Base-by-base conservation (phyloP, 129 eudicot genomes). In the Deinandra increscens region DNA sequence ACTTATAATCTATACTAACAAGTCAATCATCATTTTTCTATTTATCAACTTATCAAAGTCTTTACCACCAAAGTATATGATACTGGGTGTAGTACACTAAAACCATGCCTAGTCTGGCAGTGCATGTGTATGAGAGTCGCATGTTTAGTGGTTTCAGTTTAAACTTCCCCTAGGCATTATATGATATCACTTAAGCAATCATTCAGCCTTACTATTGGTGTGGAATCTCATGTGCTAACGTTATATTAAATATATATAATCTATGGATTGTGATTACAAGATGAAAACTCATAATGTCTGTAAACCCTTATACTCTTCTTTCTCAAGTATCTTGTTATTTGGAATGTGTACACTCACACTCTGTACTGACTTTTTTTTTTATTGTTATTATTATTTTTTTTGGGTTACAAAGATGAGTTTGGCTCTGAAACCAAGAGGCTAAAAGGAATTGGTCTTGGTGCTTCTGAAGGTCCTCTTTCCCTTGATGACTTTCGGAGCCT, bases 401-500 rank as follows among this genome's bases (percentile, higher is more conserved):
- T 80, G 49, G 78, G 46, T 54, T 65, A 61, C 61, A 67, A 63
- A 93, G 98, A 85, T 76, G 92, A 78, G 33, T 65, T 75, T 74
- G 87, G 74, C 54, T 66, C 78, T 17, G 92, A 85, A 69, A 80
- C 66, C 79, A 87, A 89, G 81, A 87, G 96, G 76, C 76, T 71
- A 34, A 89, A 88, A 78, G 98, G 98, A 80, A 89, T 93, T 62
- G 98, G 98, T 22, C 84, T 93, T 38, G 98, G 97, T 75, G 82
- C 90, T 78, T 79, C 88, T 31, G 95, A 89, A 81, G 98, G 98
- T 74, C 98, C 98, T 26, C 66, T 93, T 58, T 93, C 98, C 60
- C 98, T 93, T 55, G 97, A 93, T 80, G 98, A 93, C 78, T 93
- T 93, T 34, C 85, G 97, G 4, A 85, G 92, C 78, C 91, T 93